Conservation (phyloP, 768 basidiomycete genomes). For the Psilocybe subaeruginosa region DNA sequence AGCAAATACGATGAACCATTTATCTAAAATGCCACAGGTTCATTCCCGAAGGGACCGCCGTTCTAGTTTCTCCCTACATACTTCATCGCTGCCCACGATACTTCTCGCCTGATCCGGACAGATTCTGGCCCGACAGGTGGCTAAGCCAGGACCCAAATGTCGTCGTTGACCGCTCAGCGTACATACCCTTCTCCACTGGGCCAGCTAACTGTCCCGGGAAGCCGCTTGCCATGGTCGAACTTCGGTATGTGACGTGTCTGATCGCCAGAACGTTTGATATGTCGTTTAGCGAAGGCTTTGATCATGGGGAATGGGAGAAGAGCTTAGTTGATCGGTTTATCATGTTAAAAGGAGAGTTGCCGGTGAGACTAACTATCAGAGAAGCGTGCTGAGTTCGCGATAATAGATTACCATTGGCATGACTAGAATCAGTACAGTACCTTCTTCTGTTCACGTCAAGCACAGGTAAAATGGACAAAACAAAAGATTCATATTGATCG, state of each 20-base stretch:
- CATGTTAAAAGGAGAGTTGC: constrained; percentile 13
- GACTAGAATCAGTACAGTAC: no score
- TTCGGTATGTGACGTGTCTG: constrained; percentile 31
- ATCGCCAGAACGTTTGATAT: constrained; percentile 34
- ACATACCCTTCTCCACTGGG: constrained; percentile 45
- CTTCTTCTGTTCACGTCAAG: no score
- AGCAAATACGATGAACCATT: constrained; percentile 3
- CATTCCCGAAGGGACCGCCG: constrained; percentile 43
- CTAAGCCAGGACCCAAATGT: constrained; percentile 21
- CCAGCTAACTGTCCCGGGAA: constrained; percentile 55
- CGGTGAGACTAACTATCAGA: constrained; percentile 9
- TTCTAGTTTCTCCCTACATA: constrained; percentile 37
- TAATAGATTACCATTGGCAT: no score
- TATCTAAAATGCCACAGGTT: constrained; percentile 30
- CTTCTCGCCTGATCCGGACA: constrained; percentile 40
- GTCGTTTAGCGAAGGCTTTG: constrained; percentile 27
- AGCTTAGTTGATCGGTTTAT: constrained; percentile 31
- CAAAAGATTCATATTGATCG: no score
- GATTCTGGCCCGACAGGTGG: constrained; percentile 45
- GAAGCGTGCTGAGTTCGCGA: neutral
- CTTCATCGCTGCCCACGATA: constrained; percentile 41
- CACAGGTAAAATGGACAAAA: no score
- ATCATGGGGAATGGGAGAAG: constrained; percentile 28
- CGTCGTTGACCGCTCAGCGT: constrained; percentile 27
- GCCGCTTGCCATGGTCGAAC: constrained; percentile 36